phyloP scores from a whole-genome alignment of 768 basidiomycete species.

The Hypsizygus marmoreus region DNA sequence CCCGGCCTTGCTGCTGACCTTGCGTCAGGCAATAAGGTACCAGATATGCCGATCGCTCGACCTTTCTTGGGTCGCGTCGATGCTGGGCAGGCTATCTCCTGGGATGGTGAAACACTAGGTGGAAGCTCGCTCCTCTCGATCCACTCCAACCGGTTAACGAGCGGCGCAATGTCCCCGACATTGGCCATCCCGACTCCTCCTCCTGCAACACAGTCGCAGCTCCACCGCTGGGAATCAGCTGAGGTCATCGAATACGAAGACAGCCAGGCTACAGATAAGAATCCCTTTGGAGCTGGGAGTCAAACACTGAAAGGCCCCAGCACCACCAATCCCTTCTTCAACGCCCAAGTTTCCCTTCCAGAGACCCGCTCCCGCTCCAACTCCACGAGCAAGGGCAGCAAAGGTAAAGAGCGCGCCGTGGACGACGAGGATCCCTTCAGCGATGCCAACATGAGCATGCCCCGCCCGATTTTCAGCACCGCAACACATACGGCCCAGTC shows the following conservation, averaged over 20 bases:
- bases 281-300: constrained; percentile 19
- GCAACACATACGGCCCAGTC: constrained; percentile 36
- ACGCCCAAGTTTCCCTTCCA: constrained; percentile 26
- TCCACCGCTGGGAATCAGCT: constrained; percentile 71
- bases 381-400: constrained; percentile 37
- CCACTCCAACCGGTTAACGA: constrained; percentile 37
- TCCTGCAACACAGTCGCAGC: constrained; percentile 46
- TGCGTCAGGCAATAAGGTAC: constrained; percentile 33
- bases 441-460: constrained; percentile 33
- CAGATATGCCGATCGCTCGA: constrained; percentile 36
- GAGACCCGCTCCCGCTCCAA: constrained; percentile 36
- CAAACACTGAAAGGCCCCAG: constrained; percentile 43
- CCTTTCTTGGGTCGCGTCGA: constrained; percentile 48
- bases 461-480: constrained; percentile 33
- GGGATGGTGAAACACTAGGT: constrained; percentile 54
- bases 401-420: constrained; percentile 6
- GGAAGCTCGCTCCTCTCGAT: constrained; percentile 53
- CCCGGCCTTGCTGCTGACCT: constrained; percentile 55
- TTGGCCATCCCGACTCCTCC: constrained; percentile 67
- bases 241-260: constrained; percentile 55
- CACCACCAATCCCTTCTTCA: constrained; percentile 44
- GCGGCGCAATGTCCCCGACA: constrained; percentile 52
- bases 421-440: constrained; percentile 39
- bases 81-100: constrained; percentile 45
- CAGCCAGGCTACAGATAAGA: constrained; percentile 29